Conservation (phyloP, 1,284 basidiomycete genomes). For the Fomes fomentarius region DNA sequence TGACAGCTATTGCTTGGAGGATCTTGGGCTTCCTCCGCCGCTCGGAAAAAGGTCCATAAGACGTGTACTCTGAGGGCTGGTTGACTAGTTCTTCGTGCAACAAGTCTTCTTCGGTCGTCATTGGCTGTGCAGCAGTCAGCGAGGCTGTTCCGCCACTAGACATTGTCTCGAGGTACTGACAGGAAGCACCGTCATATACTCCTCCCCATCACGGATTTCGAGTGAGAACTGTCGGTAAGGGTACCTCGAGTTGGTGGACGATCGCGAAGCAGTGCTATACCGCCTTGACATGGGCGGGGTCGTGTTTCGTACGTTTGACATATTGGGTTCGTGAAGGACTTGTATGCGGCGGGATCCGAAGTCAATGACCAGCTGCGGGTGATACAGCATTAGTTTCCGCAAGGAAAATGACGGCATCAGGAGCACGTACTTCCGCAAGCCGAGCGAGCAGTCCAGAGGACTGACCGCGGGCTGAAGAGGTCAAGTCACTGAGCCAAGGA, state of each 20-base stretch:
- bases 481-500: not conserved
- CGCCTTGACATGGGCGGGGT: no score
- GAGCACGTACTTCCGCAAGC: conserved; percentile 3
- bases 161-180: no score
- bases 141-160: no score
- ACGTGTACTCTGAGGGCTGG: conserved; percentile 10
- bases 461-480: not conserved
- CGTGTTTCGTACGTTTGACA: no score
- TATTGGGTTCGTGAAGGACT: no score
- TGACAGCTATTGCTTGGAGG: conserved; percentile 14
- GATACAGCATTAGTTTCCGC: no score
- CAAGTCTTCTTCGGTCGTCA: conserved; percentile 35
- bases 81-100: conserved; percentile 30
- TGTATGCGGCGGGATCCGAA: no score
- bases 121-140: conserved; percentile 23
- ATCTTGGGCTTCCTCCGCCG: conserved; percentile 3
- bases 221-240: conserved; percentile 27
- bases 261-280: conserved; percentile 11
- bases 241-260: conserved; percentile 17
- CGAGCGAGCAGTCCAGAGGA: conserved; percentile 7
- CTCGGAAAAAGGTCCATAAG: conserved; percentile 1
- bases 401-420: no score
- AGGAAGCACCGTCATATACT: conserved; percentile 33
- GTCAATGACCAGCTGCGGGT: no score
- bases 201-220: conserved; percentile 26